Base-by-base conservation (phyloP, 441 rosid genomes). In the Melastoma candidum region DNA sequence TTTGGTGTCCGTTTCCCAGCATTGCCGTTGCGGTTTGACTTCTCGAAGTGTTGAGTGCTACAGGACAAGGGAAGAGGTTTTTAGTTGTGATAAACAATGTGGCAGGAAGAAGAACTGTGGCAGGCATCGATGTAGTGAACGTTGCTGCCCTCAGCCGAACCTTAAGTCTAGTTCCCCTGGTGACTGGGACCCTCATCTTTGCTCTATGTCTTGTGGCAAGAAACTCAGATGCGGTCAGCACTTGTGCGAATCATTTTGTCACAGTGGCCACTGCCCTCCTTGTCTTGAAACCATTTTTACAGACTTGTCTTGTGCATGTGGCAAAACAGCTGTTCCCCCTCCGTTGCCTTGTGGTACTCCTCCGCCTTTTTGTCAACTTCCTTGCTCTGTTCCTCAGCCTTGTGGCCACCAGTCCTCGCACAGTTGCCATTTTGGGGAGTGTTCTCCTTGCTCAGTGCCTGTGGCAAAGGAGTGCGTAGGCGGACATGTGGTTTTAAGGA, bases 261-360 rank as follows among this genome's bases (percentile, higher is more conserved):
- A 94, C 65, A 87, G 88, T 69, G 99, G 99, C 44, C 97, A 94
- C 52, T 94, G 97, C 63, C 88, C 95, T 68, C 90, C 97, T 59
- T 94, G 99, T 67, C 90, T 90, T n/a, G 92, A 87, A 66, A 90
- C 86, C 12, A 90, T 90, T 44, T 90, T 94, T 63, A 74, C 76
- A 12, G 99, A 94, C 82, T 71, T 94, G 64, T 83, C 82, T 11
- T 94, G 99, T 73, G 97, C 97, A 2, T 94, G 97, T 66, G 92
- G 99, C 59, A 74, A 74, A 75, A 90, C 92, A 55, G 82, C 93
- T 27, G 79, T 94, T 58, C 93, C 99, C 68, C 99, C 99, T 57
- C 99, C 99, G 53, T 67, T 83, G 73, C 95, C 97, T 10, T 90
- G 99, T 61, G 99, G 97, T 39, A 90, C 97, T 4, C 85, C 93